Base-by-base conservation (phyloP, 805 yeast species). In the Ogataea henricii region DNA sequence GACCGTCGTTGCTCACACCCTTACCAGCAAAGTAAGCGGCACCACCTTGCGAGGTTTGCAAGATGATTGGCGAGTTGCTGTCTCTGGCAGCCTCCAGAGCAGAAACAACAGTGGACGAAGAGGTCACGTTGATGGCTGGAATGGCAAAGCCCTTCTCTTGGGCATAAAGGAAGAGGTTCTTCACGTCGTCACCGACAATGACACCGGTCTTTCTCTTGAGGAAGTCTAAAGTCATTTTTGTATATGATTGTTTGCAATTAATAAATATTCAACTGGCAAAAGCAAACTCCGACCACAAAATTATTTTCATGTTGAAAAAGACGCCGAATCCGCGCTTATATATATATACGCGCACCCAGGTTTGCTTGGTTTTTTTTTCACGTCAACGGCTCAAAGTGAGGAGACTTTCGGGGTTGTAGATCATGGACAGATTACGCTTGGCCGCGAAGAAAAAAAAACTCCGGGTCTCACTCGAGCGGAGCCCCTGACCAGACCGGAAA, bases 11-110 rank as follows among this genome's bases (percentile, higher is more conserved):
- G 71, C 81, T 79, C 62, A 94, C 90, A 78, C 98, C 99, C 84
- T 94, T 94, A 78, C 99, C 99, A 58, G 99, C 99, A 71, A 94
- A 94, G 89, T 83, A 94, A 57, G 98, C 98, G 62, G 99, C 96
- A 81, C 99, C 99, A 79, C 99, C 99, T 74, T 94, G 90, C 53
- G 98, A 92, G 62, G 92, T 83, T 78, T 94, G 99, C 69, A 94
- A 77, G 71, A 94, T 89, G 76, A 94, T 90, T 77, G 99, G 99
- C 54, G 96, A 82, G 62, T 86, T 81, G 77, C 77, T 81, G 74
- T 94, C 97, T 74, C 96, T 89, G 53, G 97, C 97, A 57, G 97
- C 97, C 75, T 94, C 96, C 65, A 94, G 79, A 54, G 97, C 96
- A 63, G 97, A 96, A 69, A 89, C 87, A 50, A 85, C 98, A 56